These are phyloP conservation scores for Dimocarpus longan DNA, from an alignment of 345 rosid genomes.

Conservation along the genomic window DNA sequence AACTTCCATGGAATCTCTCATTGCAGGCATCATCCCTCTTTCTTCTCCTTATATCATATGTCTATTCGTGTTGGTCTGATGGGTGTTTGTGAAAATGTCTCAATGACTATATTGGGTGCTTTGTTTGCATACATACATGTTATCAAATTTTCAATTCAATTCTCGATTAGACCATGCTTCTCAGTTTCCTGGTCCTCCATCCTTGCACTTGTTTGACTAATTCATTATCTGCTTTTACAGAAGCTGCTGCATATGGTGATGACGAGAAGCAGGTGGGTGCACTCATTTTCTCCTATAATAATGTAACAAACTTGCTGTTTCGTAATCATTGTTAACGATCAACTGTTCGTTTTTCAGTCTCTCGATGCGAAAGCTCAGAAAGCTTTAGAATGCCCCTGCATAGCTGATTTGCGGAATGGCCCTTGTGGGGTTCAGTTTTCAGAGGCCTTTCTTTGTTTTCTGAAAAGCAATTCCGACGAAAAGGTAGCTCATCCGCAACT, in stretches of 20 bases:
- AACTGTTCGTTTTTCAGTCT: slow-evolving; percentile 50
- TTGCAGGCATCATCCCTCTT: slow-evolving; percentile 43
- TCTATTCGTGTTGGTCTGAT: neutral
- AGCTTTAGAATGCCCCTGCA: slow-evolving; percentile 91
- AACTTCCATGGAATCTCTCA: slow-evolving; percentile 55
- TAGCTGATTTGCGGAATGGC: slow-evolving; percentile 76
- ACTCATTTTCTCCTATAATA: neutral
- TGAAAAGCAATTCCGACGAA: slow-evolving; percentile 82
- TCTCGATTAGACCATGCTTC: too few relatives aligned
- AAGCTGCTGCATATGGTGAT: slow-evolving; percentile 72
- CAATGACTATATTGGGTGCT: neutral
- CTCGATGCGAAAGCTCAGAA: slow-evolving; percentile 74
- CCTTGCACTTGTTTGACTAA: neutral
- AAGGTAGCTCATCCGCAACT: slow-evolving; percentile 49
- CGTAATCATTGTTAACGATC: slow-evolving; percentile 17
- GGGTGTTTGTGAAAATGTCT: slow-evolving; percentile 30
- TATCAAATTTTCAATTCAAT: too few relatives aligned
- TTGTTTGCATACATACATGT: too few relatives aligned
- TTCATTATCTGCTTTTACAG: slow-evolving; percentile 41
- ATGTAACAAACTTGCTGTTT: neutral
- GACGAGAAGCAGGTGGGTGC: slow-evolving; percentile 72
- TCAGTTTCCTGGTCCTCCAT: too few relatives aligned
- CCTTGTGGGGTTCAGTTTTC: slow-evolving; percentile 79
- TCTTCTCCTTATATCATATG: neutral
- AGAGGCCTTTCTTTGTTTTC: slow-evolving; percentile 81